Evolutionary conservation across 2,329 filamentous ascomycete genomes (phyloP).

Genomic region (Claviceps maximensis): DNA sequence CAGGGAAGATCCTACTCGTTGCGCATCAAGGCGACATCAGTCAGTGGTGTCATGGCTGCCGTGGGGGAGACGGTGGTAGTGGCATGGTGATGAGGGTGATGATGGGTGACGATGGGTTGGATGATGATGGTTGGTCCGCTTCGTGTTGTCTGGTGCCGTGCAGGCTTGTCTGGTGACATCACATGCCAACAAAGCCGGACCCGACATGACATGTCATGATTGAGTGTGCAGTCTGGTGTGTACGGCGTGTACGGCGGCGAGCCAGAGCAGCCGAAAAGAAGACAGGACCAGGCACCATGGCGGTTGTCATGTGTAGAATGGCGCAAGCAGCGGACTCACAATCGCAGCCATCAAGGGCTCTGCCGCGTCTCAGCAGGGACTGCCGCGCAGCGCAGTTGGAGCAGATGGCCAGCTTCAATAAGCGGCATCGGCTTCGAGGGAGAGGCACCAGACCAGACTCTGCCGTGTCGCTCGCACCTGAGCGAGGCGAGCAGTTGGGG

Average conservation of each 20-base stretch:
- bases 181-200: conserved; percentile 1
- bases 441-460: too few relatives aligned
- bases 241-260: too few relatives aligned
- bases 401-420: not conserved
- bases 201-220: not conserved
- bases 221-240: too few relatives aligned
- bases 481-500: too few relatives aligned
- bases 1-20: conserved; percentile 31
- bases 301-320: too few relatives aligned
- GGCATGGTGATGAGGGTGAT: not conserved
- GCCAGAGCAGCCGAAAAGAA: too few relatives aligned
- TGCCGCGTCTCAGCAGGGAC: conserved; percentile 3
- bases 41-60: not conserved
- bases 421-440: not conserved
- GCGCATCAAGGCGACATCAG: conserved; percentile 4
- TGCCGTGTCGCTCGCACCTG: too few relatives aligned
- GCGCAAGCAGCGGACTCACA: conserved; percentile 13
- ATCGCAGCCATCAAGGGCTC: conserved; percentile 22
- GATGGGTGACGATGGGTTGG: too few relatives aligned
- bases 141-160: not conserved
- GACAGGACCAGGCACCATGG: too few relatives aligned
- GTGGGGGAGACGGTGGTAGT: not conserved
- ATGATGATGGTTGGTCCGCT: not conserved
- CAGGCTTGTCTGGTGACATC: not conserved
- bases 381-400: conserved; percentile 1